Percentiles rank a stretch among this genome's conserved stretches.
Conservation (phyloP, 257 asterid species). For the Avicennia marina region DNA sequence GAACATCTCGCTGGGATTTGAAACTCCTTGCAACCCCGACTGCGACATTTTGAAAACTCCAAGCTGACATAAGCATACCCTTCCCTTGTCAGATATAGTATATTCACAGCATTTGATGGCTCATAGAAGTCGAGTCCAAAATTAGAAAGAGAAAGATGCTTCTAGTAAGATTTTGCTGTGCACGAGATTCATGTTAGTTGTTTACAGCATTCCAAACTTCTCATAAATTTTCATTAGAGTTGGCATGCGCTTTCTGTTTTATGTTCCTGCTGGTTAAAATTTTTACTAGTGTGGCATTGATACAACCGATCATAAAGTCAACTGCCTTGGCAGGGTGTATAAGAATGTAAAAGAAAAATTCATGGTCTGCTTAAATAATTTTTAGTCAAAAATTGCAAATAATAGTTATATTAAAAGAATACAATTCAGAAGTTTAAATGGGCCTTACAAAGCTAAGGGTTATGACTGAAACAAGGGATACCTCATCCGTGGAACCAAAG, state of each 20-base stretch:
- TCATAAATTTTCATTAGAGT: no score
- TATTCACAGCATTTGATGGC: slow-evolving; percentile 1
- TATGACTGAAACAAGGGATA: slow-evolving; percentile 23
- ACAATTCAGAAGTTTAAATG: background rate
- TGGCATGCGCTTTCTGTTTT: background rate
- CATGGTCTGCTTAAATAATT: slow-evolving; percentile 7
- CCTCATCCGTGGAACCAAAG: slow-evolving; percentile 99
- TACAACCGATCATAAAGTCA: background rate
- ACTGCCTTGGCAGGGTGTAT: background rate
- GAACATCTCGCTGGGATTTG: slow-evolving; percentile 88
- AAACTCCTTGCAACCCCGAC: slow-evolving; percentile 65
- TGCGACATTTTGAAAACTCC: slow-evolving; percentile 88
- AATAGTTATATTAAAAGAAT: background rate
- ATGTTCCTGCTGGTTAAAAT: slow-evolving; percentile 5
- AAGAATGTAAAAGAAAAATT: background rate
- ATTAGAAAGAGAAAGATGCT: slow-evolving; percentile 7
- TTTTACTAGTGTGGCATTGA: slow-evolving; percentile 1
- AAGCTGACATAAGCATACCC: slow-evolving; percentile 51
- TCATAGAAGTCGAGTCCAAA: background rate
- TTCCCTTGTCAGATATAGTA: slow-evolving; percentile 16
- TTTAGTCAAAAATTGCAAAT: no score
- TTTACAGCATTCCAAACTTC: no score
- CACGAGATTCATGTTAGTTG: slow-evolving; percentile 7
- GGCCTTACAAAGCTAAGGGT: background rate
- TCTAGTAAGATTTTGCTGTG: slow-evolving; percentile 10